Evolutionary conservation across 1,284 basidiomycete species (phyloP).

Genomic region (Ganoderma multipileum): DNA sequence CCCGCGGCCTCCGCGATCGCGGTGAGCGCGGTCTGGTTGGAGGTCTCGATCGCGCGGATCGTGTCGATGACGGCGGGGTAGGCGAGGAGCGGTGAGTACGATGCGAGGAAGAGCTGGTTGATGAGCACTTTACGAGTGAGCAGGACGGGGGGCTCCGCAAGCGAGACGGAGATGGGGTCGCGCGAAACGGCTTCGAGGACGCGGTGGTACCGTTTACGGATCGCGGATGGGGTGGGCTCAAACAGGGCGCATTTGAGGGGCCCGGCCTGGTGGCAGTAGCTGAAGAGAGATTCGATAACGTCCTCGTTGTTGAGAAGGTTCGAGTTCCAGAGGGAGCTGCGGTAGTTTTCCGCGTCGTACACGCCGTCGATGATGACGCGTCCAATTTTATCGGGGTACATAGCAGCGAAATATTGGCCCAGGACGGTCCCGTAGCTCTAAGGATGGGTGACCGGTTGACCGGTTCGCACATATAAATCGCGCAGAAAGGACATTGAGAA

Average conservation of each 20-base stretch:
- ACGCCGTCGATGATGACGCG: constrained; percentile 43
- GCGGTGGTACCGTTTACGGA: constrained; percentile 38
- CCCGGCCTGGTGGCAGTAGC: constrained; percentile 46
- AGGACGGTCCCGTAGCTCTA: constrained; percentile 53
- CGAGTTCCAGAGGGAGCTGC: constrained; percentile 33
- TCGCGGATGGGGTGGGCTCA: constrained; percentile 38
- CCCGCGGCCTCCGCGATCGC: constrained; percentile 29
- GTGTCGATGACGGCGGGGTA: constrained; percentile 43
- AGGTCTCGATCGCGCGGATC: constrained; percentile 45
- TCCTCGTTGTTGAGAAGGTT: constrained; percentile 38
- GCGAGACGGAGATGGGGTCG: constrained; percentile 34
- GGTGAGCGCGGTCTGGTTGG: constrained; percentile 43
- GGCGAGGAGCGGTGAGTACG: constrained; percentile 45
- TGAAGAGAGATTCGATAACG: constrained; percentile 44
- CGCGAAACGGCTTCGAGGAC: constrained; percentile 39
- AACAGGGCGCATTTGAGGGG: constrained; percentile 46
- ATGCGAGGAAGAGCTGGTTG: constrained; percentile 40
- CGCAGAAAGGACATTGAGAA: no score
- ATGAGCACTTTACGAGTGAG: constrained; percentile 29
- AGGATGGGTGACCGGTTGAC: no score
- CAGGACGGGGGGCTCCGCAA: constrained; percentile 26
- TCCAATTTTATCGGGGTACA: constrained; percentile 52
- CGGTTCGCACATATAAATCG: no score
- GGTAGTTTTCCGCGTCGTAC: constrained; percentile 37
- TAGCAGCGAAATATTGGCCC: constrained; percentile 50